These are phyloP conservation scores for Solanum bukasovii DNA, from an alignment of 257 asterid species.

Conservation along the genomic window DNA sequence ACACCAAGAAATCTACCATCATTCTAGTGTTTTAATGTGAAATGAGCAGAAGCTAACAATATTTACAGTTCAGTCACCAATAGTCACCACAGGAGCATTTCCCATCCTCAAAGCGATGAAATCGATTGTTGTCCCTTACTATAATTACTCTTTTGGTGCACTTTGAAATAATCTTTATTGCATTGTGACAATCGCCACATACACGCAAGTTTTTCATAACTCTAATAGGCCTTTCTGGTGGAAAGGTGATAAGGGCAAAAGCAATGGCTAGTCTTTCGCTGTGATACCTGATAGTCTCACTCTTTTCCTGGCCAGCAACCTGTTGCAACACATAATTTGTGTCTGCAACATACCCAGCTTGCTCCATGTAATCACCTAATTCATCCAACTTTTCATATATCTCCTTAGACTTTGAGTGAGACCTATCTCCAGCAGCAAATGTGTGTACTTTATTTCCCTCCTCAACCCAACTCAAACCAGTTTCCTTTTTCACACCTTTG, in stretches of 20 bases:
- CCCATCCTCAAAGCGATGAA: slow-evolving; percentile 67
- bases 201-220: slow-evolving; percentile 80
- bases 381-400: slow-evolving; percentile 60
- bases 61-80: slow-evolving; percentile 32
- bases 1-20: background rate
- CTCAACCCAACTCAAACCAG: slow-evolving; percentile 90
- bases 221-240: slow-evolving; percentile 53
- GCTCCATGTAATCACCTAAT: slow-evolving; percentile 42
- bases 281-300: slow-evolving; percentile 48
- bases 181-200: slow-evolving; percentile 83
- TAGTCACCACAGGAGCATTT: slow-evolving; percentile 85
- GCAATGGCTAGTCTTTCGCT: slow-evolving; percentile 91
- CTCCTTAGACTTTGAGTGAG: slow-evolving; percentile 34
- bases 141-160: slow-evolving; percentile 51
- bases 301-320: slow-evolving; percentile 60
- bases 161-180: slow-evolving; percentile 58
- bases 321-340: slow-evolving; percentile 44
- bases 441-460: slow-evolving; percentile 66
- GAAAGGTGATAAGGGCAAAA: slow-evolving; percentile 57
- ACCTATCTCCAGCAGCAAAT: slow-evolving; percentile 70
- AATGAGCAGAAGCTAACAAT: background rate
- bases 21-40: background rate
- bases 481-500: slow-evolving; percentile 69
- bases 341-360: slow-evolving; percentile 68
- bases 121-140: slow-evolving; percentile 75